A percentile compares a stretch with the other conserved stretches of the same genome.
Conservation (phyloP, 768 basidiomycete species). For the Tulasnella sp. region DNA sequence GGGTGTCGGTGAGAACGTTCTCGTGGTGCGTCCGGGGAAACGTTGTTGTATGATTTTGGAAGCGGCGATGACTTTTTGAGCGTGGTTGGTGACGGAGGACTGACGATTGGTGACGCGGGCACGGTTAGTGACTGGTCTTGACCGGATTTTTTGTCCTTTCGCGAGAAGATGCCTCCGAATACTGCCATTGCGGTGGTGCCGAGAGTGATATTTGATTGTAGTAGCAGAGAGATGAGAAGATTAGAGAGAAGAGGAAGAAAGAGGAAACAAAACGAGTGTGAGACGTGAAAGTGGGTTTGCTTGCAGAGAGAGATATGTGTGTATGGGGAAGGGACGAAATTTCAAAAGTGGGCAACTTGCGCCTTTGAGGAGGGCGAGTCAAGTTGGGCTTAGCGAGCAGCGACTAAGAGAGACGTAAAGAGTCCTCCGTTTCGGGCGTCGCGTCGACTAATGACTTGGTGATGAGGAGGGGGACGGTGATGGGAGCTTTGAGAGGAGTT, state of each 20-base stretch:
- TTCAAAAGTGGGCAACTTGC: background rate
- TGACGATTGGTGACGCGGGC: background rate
- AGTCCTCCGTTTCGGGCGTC: background rate
- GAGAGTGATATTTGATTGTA: too few species aligned
- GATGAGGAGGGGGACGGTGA: background rate
- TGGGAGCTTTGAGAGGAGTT: conserved; percentile 3
- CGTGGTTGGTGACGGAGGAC: background rate
- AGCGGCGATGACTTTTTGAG: background rate
- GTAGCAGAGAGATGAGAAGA: background rate
- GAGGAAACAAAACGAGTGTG: background rate
- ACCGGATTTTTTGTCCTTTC: conserved; percentile 19
- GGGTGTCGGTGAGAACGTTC: conserved; percentile 3
- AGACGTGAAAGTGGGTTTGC: background rate
- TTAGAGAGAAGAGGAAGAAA: background rate
- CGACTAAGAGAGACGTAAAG: background rate
- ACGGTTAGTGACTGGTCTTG: background rate
- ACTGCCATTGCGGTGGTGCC: too few species aligned
- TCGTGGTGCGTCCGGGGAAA: background rate
- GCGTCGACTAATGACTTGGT: background rate
- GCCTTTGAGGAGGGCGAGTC: background rate
- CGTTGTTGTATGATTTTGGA: background rate
- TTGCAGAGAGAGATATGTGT: background rate
- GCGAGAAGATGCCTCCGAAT: conserved; percentile 22
- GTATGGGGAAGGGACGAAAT: background rate
- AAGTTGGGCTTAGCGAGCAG: background rate